phyloP scores from a whole-genome alignment of 1,284 basidiomycete genomes.

The Xanthoconium separans region DNA sequence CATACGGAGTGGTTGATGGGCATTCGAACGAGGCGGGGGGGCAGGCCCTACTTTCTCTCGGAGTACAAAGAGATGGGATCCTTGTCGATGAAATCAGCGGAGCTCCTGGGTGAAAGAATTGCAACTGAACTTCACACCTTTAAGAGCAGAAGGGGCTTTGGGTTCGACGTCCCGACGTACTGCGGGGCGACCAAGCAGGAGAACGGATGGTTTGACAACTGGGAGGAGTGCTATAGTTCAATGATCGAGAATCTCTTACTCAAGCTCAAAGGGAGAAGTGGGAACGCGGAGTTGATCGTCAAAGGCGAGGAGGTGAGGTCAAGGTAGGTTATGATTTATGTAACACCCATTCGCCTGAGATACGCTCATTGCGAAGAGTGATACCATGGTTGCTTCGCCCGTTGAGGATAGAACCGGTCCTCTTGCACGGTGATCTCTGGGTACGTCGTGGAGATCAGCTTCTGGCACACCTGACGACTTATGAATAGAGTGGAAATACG shows the following conservation, averaged over 20 bases:
- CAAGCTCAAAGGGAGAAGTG: slow-evolving; percentile 49
- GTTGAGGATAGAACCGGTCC: slow-evolving; percentile 66
- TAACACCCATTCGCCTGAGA: neutral
- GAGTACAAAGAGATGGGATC: slow-evolving; percentile 65
- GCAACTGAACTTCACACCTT: slow-evolving; percentile 63
- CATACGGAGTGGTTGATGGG: slow-evolving; percentile 44
- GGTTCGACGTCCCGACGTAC: slow-evolving; percentile 76
- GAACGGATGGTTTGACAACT: slow-evolving; percentile 74
- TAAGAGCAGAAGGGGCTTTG: slow-evolving; percentile 59
- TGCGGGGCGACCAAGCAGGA: slow-evolving; percentile 77
- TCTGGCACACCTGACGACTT: slow-evolving; percentile 3
- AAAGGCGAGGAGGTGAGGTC: slow-evolving; percentile 57
- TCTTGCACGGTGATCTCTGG: slow-evolving; percentile 89
- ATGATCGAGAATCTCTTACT: slow-evolving; percentile 68
- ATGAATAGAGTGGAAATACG: slow-evolving; percentile 65
- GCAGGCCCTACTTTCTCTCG: slow-evolving; percentile 66
- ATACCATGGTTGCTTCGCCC: slow-evolving; percentile 71
- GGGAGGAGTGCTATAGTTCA: slow-evolving; percentile 69
- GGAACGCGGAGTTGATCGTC: slow-evolving; percentile 45
- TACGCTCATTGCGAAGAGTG: slow-evolving; percentile 49
- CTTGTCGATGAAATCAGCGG: slow-evolving; percentile 48
- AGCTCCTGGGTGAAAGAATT: slow-evolving; percentile 58
- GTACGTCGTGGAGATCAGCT: slow-evolving; percentile 34
- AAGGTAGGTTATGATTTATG: slow-evolving; percentile 45
- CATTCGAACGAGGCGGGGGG: slow-evolving; percentile 34